Base-by-base conservation (phyloP, 148 eudicot species). In the Nyssa sinensis region DNA sequence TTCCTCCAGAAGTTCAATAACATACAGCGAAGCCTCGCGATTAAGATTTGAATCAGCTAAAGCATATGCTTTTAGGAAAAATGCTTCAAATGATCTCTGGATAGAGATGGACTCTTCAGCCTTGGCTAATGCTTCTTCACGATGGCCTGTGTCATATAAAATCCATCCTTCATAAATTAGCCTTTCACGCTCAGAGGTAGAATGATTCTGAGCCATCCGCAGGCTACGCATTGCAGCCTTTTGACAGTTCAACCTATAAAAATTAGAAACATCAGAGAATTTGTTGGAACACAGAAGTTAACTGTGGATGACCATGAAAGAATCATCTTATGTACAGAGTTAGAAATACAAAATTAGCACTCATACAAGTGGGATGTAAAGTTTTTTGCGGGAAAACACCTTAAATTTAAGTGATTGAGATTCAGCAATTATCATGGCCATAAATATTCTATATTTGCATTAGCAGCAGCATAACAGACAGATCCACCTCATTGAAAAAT, bases 141-240 rank as follows among this genome's bases (percentile, higher is more conserved):
- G 92, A 72, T 93, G 96, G 61, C 98, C 98, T 6, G 96, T 93
- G 70, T 93, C 98, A 77, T 90, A 93, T 75, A 93, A 79, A 71
- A 93, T 84, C 98, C 96, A 90, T 71, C 96, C 96, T 84, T 93
- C 96, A 71, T 93, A 93, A 57, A 93, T 92, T 67, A 93, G 91
- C 70, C 84, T 88, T 82, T 93, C 98, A 64, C 88, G 96, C 65
- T 91, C 92, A 71, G 90, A 88, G 37, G 84, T 69, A 34, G 98
- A 84, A 75, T 86, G 81, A 67, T 90, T 85, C 59, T 93, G 86
- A 67, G 98, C 96, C 72, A 88, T 63, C 59, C 94, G 86, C 34
- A 93, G 81, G 78, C 98, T 84, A 73, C 89, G 91, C 98, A 93
- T 89, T 68, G 98, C 98, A 59, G 92, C 91, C 71, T 90, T 90